A percentile compares a stretch with the other conserved stretches of the same genome.
These are phyloP conservation scores for Chytridium lagenaria DNA, from an alignment of 371 early-diverging fungal genomes.

Conservation along the genomic window DNA sequence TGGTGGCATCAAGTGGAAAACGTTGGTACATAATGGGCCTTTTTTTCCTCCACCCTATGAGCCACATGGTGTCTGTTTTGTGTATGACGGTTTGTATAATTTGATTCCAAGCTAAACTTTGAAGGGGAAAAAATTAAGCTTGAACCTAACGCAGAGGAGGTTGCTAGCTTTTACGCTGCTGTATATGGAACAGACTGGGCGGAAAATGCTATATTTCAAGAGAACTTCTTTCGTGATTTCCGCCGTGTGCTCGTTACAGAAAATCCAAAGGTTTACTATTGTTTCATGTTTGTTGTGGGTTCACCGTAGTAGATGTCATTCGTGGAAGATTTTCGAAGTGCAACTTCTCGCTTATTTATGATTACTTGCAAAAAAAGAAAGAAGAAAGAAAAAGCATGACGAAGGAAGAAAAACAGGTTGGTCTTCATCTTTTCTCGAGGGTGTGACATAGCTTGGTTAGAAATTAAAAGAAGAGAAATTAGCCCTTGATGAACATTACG, in stretches of 20 bases:
- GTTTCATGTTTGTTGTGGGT: constrained; percentile 22
- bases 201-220: constrained; percentile 80
- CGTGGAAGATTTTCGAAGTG: no score
- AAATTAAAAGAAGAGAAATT: constrained; percentile 75
- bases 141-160: constrained; percentile 88
- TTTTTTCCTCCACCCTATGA: constrained; percentile 91
- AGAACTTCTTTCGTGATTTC: constrained; percentile 94
- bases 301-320: no score
- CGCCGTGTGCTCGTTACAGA: constrained; percentile 65
- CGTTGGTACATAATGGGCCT: constrained; percentile 88
- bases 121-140: constrained; percentile 46
- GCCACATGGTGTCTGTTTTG: constrained; percentile 89
- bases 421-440: no score
- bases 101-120: background rate
- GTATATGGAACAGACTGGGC: constrained; percentile 85
- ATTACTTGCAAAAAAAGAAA: constrained; percentile 76
- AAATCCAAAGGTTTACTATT: constrained; percentile 39
- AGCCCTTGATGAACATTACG: constrained; percentile 75
- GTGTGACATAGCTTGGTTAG: no score
- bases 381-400: constrained; percentile 84
- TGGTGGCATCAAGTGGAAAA: constrained; percentile 72
- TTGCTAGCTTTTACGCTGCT: constrained; percentile 93
- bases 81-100: constrained; percentile 77
- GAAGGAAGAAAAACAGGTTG: constrained; percentile 90
- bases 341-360: constrained; percentile 87